Evolutionary conservation across 331 rosid genomes (phyloP).

Genomic region (Telfairia occidentalis): DNA sequence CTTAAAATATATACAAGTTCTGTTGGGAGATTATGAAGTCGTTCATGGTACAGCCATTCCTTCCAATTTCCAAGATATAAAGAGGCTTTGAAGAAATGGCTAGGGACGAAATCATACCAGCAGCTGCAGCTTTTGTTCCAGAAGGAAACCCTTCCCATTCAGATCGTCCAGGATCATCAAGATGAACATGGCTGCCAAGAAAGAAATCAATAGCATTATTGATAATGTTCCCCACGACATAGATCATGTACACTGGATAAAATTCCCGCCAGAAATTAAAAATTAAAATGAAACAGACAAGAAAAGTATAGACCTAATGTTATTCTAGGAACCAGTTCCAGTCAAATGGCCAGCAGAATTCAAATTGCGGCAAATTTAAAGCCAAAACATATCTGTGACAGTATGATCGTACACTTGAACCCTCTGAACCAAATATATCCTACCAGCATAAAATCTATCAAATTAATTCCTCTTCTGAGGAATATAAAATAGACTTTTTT

Average conservation of each 20-base stretch:
- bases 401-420: not conserved
- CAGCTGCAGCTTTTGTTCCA: constrained; percentile 93
- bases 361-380: not conserved
- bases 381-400: not conserved
- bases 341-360: not conserved
- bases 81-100: not conserved
- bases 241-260: not conserved
- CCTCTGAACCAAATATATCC: not conserved
- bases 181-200: constrained; percentile 74
- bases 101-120: constrained; percentile 42
- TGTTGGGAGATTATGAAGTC: not conserved
- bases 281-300: not conserved
- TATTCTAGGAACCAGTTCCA: constrained; percentile 4
- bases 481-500: not conserved
- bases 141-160: constrained; percentile 95
- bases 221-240: not conserved
- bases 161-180: constrained; percentile 86
- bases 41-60: not conserved
- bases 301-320: not conserved
- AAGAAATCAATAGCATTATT: not conserved
- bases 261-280: not conserved
- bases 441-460: not conserved
- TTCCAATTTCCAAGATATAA: not conserved
- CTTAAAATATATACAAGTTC: not conserved
- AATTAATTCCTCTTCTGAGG: not conserved